A percentile compares a stretch with the other conserved stretches of the same genome.
These are phyloP conservation scores for Teratosphaeria pseudoeucalypti DNA, from an alignment of 2,329 filamentous ascomycete genomes.

Conservation along the genomic window DNA sequence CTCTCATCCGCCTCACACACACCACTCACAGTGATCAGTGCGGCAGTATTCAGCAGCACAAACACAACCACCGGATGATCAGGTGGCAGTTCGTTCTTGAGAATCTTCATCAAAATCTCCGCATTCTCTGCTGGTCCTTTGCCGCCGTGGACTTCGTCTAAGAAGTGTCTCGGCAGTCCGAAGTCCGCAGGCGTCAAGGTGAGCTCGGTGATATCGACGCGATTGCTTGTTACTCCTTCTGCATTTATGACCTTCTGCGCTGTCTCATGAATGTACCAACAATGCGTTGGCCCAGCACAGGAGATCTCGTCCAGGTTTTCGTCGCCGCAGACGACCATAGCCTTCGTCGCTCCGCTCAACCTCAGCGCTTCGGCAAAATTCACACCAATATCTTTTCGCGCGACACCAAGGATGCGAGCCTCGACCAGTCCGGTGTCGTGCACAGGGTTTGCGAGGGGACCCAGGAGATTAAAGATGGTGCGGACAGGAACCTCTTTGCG, in stretches of 20 bases:
- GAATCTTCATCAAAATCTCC: conserved; percentile 64
- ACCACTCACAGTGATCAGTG: conserved; percentile 74
- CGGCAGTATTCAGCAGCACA: conserved; percentile 86
- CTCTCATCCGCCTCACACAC: conserved; percentile 76
- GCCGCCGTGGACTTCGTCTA: conserved; percentile 70
- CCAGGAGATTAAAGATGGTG: conserved; percentile 95
- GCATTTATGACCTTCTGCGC: conserved; percentile 28
- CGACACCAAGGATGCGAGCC: conserved; percentile 86
- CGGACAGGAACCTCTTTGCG: conserved; percentile 83
- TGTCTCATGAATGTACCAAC: conserved; percentile 53
- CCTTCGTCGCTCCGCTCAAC: conserved; percentile 68
- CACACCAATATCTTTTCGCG: conserved; percentile 72
- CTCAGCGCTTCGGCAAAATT: conserved; percentile 80
- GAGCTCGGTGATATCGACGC: conserved; percentile 63
- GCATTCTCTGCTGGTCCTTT: conserved; percentile 84
- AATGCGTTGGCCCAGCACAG: conserved; percentile 77
- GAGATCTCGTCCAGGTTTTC: conserved; percentile 95
- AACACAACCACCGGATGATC: conserved; percentile 86
- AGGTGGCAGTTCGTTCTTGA: conserved; percentile 60
- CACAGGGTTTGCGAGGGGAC: conserved; percentile 82
- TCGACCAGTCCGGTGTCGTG: conserved; percentile 63
- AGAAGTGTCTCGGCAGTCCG: conserved; percentile 63
- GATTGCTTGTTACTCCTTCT: conserved; percentile 30
- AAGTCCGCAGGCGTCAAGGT: conserved; percentile 75
- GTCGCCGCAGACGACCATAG: conserved; percentile 81